Base-by-base conservation (phyloP, 768 basidiomycete genomes). In the Exsudoporus frostii region DNA sequence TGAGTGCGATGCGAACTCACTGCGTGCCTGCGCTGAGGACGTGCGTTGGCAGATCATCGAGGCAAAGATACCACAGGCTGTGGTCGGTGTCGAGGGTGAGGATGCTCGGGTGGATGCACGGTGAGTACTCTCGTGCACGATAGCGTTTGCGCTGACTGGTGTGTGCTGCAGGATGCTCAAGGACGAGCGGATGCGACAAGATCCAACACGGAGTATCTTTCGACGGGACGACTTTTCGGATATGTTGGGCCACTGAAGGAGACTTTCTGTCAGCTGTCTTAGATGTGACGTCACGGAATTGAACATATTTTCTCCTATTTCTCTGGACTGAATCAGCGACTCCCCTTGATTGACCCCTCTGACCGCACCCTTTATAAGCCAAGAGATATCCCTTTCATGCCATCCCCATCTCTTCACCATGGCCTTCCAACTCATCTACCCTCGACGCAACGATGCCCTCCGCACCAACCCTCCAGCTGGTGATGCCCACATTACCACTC, bases 41-140 rank as follows among this genome's bases (percentile, higher is more conserved):
- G 25, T n/a, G 22, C 32, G 20, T 30, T 19, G 7, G 24, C 64
- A 98, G 94, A 88, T 98, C 33, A 77, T 96, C 58, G 90, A 95
- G 30, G 95, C 96, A 7, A 96, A 95, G 71, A 91, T 85, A 24
- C 91, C 95, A 0, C 83, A 92, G 59, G 84, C 93, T 2, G 83
- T 88, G 27, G 70, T 98, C 1, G 86, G 86, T 1, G 85, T 98
- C 1, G 92, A 98, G 70, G 91, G 91, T 15, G 95, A 96, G 54
- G 96, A 99, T 70, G 84, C 88, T 2, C 77, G 96, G 36, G 76
- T 93, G 37, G 92, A 99, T 72, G 75, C 88, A 34, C 79, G 93
- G 96, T 94, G 47, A 49, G 86, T 49, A n/a, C n/a, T 13, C 6
- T 65, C 13, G 19, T 33, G n/a, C 3, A 10, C 2, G n/a, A 14